phyloP scores from a whole-genome alignment of 495 filamentous ascomycete species.

The Cryomyces minteri region DNA sequence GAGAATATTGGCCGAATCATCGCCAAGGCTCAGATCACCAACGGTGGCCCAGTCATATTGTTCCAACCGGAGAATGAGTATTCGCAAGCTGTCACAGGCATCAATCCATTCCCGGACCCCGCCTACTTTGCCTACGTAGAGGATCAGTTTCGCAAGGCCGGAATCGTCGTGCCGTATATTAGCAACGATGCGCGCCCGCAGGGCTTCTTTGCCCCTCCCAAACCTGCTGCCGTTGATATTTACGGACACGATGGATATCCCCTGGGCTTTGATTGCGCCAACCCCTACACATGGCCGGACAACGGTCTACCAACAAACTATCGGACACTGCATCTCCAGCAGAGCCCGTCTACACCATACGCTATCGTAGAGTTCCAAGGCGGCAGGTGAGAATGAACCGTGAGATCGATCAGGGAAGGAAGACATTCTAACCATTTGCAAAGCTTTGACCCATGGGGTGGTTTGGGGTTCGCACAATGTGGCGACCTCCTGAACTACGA shows the following conservation, averaged over 20 bases:
- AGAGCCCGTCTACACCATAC: constrained; percentile 48
- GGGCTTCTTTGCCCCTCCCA: constrained; percentile 49
- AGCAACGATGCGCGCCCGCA: constrained; percentile 46
- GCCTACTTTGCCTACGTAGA: constrained; percentile 54
- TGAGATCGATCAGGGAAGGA: too few relatives aligned
- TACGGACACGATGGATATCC: constrained; percentile 66
- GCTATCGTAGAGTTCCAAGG: constrained; percentile 58
- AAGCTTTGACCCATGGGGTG: constrained; percentile 18
- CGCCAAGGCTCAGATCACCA: constrained; percentile 58
- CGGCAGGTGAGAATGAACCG: constrained; percentile 19
- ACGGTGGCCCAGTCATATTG: constrained; percentile 60
- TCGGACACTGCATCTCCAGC: constrained; percentile 27
- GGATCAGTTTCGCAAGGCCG: constrained; percentile 45
- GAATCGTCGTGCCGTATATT: constrained; percentile 57
- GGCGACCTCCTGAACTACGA: constrained; percentile 42
- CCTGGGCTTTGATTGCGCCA: constrained; percentile 27
- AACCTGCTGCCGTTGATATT: constrained; percentile 51
- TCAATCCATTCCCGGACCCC: constrained; percentile 31
- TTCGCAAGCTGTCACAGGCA: constrained; percentile 23
- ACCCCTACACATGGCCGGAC: constrained; percentile 24
- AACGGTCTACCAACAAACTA: constrained; percentile 23
- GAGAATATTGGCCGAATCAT: constrained; percentile 39
- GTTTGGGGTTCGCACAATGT: constrained; percentile 46
- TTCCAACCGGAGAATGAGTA: constrained; percentile 73
- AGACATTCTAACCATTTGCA: too few relatives aligned